Evolutionary conservation across 2,329 filamentous ascomycete species (phyloP).

Genomic region (Tolypocladium cylindrosporum): DNA sequence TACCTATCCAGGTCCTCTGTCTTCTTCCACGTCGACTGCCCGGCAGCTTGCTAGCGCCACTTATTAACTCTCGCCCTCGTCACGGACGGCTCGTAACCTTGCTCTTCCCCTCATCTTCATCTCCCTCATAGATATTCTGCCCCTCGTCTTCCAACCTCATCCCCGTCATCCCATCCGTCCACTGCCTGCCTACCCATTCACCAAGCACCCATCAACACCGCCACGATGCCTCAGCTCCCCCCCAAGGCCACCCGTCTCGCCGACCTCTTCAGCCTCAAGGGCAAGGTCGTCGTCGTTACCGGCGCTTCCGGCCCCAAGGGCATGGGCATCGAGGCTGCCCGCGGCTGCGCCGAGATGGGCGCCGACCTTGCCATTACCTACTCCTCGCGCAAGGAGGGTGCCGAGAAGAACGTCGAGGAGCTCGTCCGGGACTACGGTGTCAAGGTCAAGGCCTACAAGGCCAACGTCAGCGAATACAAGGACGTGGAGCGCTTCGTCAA

Average conservation of each 20-base stretch:
- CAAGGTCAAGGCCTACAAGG: constrained; percentile 52
- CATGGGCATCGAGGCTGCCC: constrained; percentile 60
- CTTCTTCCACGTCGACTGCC: not conserved
- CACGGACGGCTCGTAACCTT: not conserved
- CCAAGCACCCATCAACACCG: not conserved
- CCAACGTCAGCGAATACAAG: constrained; percentile 43
- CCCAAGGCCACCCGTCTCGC: constrained; percentile 47
- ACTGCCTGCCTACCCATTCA: not conserved
- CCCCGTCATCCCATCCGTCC: not conserved
- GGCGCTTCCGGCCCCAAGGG: constrained; percentile 61
- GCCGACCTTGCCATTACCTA: constrained; percentile 64
- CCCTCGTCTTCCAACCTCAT: not conserved
- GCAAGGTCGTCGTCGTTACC: constrained; percentile 61
- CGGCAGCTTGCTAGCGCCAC: not conserved
- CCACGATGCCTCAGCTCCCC: constrained; percentile 42
- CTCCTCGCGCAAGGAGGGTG: constrained; percentile 58
- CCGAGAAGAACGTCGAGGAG: constrained; percentile 55
- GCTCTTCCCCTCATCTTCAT: not conserved
- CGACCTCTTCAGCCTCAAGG: constrained; percentile 63
- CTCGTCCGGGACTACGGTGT: constrained; percentile 58
- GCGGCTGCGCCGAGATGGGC: constrained; percentile 61
- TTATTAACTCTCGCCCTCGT: not conserved
- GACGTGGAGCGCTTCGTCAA: constrained; percentile 42
- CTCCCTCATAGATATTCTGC: not conserved
- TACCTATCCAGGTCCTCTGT: not conserved